Base-by-base conservation (phyloP, 805 yeast species). In the Kuraishia borneana region DNA sequence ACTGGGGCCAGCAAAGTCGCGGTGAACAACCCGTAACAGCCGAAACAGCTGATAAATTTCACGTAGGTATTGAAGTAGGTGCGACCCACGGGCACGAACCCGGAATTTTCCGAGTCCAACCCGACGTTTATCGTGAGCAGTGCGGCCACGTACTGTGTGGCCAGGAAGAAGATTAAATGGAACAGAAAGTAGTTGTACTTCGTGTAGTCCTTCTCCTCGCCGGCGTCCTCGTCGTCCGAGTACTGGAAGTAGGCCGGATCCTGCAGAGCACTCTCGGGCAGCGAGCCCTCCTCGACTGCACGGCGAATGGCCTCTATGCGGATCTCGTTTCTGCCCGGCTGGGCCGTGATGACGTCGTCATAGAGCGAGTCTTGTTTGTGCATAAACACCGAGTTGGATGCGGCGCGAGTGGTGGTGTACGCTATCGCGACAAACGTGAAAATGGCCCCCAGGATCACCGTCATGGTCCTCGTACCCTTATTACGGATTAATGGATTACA, bases 121-220 rank as follows among this genome's bases (percentile, higher is more conserved):
- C 83, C 76, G 22, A 92, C 96, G 49, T 88, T 89, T 58, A 89
- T 83, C 0, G 98, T 92, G 36, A 92, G 65, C 39, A 92, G 64
- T 1, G 96, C 85, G 1, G 97, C 96, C 29, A 88, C 87, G 73
- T 94, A 94, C 55, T 89, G 97, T 2, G 98, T 89, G 0, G 98
- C 98, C 40, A 92, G 63, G 53, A 92, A 77, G 65, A 92, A 92
- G 20, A 92, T 83, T 21, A 89, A 52, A 54, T 92, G 98, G 67
- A 92, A 92, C 31, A 89, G 60, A 5, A 84, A 66, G 55, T 88
- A 88, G 56, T 83, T 85, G 61, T 88, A 88, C 51, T 77, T 79
- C 1, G 89, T 84, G 31, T 68, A 62, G 31, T 58, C 56, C 39
- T 65, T 56, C 43, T 78, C 83, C 32, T 76, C 83, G 41, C 78